Evolutionary conservation across 2,329 filamentous ascomycete genomes (phyloP).

Genomic region (Alternaria atra): DNA sequence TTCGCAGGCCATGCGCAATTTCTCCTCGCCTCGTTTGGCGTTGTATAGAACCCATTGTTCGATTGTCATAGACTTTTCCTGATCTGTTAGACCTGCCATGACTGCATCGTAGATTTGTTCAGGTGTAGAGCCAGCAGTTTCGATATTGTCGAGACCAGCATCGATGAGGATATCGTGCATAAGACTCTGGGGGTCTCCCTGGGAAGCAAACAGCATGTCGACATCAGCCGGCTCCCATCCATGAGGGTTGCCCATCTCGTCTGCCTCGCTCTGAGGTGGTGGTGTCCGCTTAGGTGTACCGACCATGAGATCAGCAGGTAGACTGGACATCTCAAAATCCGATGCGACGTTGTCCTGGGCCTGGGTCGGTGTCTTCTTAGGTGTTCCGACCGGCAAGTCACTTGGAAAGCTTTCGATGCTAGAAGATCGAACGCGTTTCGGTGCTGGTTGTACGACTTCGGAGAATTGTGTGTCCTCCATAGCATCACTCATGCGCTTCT

Average conservation of each 20-base stretch:
- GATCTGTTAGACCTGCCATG: constrained; percentile 71
- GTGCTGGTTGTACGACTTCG: constrained; percentile 8
- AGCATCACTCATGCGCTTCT: constrained; percentile 29
- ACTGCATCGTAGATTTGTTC: constrained; percentile 59
- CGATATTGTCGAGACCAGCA: constrained; percentile 42
- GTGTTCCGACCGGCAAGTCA: constrained; percentile 31
- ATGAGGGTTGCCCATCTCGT: constrained; percentile 13
- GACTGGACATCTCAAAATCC: constrained; percentile 28
- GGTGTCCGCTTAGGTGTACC: constrained; percentile 51
- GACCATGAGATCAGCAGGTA: constrained; percentile 25
- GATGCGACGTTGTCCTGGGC: constrained; percentile 12
- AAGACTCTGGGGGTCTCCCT: constrained; percentile 28
- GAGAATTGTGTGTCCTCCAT: constrained; percentile 17
- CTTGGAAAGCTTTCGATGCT: constrained; percentile 35
- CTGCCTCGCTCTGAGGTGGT: constrained; percentile 25
- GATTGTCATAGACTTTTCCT: constrained; percentile 89
- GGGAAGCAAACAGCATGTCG: constrained; percentile 70
- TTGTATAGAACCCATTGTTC: constrained; percentile 91
- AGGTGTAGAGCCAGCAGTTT: constrained; percentile 21
- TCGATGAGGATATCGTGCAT: constrained; percentile 43
- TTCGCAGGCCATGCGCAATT: constrained; percentile 83
- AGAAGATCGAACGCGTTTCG: constrained; percentile 29
- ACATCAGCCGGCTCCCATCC: constrained; percentile 81
- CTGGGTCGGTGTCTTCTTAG: constrained; percentile 31
- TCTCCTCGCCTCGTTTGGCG: constrained; percentile 80